phyloP scores from a whole-genome alignment of 1,284 basidiomycete genomes.

The Rhodotorula sp. region DNA sequence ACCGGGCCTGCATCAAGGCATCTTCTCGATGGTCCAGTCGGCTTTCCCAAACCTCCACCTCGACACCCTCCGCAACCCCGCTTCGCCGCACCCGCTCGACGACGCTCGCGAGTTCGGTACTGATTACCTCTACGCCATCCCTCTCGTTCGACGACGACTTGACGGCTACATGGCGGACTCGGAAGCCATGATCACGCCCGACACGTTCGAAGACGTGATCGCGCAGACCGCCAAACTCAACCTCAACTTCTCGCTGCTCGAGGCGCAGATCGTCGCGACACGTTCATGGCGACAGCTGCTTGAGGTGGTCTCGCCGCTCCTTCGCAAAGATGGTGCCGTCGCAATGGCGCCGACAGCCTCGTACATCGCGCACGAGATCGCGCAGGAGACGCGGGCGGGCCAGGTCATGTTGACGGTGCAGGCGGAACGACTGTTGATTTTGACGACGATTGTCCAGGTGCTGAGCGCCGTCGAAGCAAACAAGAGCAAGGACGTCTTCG shows the following conservation, averaged over 20 bases:
- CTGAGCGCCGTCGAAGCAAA: slow-evolving; percentile 17
- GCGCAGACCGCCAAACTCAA: slow-evolving; percentile 62
- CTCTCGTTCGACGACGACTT: slow-evolving; percentile 44
- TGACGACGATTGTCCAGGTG: slow-evolving; percentile 73
- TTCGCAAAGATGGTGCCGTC: slow-evolving; percentile 57
- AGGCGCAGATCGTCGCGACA: slow-evolving; percentile 70
- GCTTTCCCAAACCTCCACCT: slow-evolving; percentile 49
- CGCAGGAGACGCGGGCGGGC: slow-evolving; percentile 68
- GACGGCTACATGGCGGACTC: slow-evolving; percentile 50
- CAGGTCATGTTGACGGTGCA: slow-evolving; percentile 84
- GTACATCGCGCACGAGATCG: slow-evolving; percentile 65
- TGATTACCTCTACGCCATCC: slow-evolving; percentile 64
- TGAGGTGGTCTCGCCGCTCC: slow-evolving; percentile 63
- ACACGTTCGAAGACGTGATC: slow-evolving; percentile 46
- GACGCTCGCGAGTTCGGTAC: slow-evolving; percentile 74
- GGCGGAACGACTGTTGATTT: slow-evolving; percentile 67
- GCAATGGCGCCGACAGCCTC: slow-evolving; percentile 55
- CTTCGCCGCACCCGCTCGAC: slow-evolving; percentile 55
- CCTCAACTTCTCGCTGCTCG: slow-evolving; percentile 77
- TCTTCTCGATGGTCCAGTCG: slow-evolving; percentile 48
- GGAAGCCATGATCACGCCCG: slow-evolving; percentile 14
- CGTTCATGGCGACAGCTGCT: slow-evolving; percentile 77
- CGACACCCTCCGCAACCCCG: slow-evolving; percentile 58
- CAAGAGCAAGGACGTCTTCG: slow-evolving; percentile 55
- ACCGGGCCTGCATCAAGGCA: slow-evolving; percentile 62